These are phyloP conservation scores for Cladosporium sp. DNA, from an alignment of 2,329 filamentous ascomycete species.

Conservation along the genomic window DNA sequence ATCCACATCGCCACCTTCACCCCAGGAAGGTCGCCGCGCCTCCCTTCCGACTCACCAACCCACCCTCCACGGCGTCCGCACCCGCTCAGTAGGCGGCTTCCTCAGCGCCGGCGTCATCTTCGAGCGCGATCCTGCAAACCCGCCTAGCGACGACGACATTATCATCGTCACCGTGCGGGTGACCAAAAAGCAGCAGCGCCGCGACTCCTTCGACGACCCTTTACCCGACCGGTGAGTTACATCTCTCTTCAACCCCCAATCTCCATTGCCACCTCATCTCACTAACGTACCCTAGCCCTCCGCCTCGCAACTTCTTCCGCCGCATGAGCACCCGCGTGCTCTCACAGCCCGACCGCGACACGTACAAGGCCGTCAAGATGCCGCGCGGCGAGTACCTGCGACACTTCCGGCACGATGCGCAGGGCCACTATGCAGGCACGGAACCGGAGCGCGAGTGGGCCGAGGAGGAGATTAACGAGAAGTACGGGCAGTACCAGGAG, in stretches of 20 bases:
- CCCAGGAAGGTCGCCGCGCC: not conserved
- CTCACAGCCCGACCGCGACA: slow-evolving; percentile 14
- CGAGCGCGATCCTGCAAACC: not conserved
- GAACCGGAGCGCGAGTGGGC: slow-evolving; percentile 26
- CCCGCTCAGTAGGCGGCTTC: not conserved
- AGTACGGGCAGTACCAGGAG: slow-evolving; percentile 22
- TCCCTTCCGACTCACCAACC: not conserved
- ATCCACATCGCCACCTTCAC: not conserved
- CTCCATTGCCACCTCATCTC: not conserved
- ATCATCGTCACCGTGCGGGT: slow-evolving; percentile 25
- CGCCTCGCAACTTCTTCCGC: slow-evolving; percentile 21
- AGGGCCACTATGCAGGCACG: slow-evolving; percentile 25
- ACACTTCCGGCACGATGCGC: slow-evolving; percentile 20
- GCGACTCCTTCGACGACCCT: slow-evolving; percentile 6
- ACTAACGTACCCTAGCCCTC: slow-evolving; percentile 16
- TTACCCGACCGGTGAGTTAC: slow-evolving; percentile 8
- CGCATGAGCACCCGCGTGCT: slow-evolving; percentile 23
- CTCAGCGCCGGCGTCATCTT: slow-evolving; percentile 4
- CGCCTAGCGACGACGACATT: slow-evolving; percentile 21
- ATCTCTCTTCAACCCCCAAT: slow-evolving; percentile 12
- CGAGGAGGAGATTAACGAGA: slow-evolving; percentile 18
- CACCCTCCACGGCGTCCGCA: not conserved
- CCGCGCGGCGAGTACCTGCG: slow-evolving; percentile 25
- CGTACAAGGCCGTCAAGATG: slow-evolving; percentile 26
- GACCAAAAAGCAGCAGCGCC: not conserved